phyloP scores from a whole-genome alignment of 371 early-diverging fungal genomes.

The Circinella minor region DNA sequence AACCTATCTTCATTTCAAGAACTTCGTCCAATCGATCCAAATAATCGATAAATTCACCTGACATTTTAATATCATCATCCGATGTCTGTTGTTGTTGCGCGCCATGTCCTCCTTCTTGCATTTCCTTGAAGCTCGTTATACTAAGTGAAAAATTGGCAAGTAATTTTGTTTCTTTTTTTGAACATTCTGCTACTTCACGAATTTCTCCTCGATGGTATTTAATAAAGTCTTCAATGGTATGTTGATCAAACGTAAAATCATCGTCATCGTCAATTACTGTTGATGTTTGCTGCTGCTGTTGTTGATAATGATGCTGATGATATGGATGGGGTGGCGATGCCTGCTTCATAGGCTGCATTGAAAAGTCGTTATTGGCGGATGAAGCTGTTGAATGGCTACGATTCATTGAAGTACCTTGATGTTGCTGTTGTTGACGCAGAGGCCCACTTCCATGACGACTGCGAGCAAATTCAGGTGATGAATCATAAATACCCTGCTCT shows the following conservation, averaged over 20 bases:
- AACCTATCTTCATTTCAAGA: slow-evolving; percentile 54
- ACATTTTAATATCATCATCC: slow-evolving; percentile 29
- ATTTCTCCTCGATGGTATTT: slow-evolving; percentile 79
- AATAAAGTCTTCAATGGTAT: slow-evolving; percentile 70
- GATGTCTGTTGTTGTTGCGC: slow-evolving; percentile 16
- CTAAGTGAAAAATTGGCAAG: slow-evolving; percentile 74
- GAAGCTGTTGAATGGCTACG: slow-evolving; percentile 25
- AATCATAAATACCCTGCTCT: slow-evolving; percentile 2
- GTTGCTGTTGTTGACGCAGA: slow-evolving; percentile 1
- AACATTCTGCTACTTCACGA: slow-evolving; percentile 74
- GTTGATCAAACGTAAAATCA: slow-evolving; percentile 24
- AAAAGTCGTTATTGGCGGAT: neutral
- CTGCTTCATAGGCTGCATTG: neutral
- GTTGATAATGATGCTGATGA: neutral
- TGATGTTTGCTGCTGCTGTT: neutral
- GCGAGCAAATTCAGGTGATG: slow-evolving; percentile 5
- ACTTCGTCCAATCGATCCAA: slow-evolving; percentile 55
- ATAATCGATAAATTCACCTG: slow-evolving; percentile 48
- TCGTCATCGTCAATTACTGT: slow-evolving; percentile 6
- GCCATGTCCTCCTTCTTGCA: slow-evolving; percentile 18
- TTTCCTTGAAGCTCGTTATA: slow-evolving; percentile 33
- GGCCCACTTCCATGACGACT: slow-evolving; percentile 16
- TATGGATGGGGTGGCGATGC: slow-evolving; percentile 11
- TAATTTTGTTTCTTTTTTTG: slow-evolving; percentile 80
- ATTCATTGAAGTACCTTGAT: slow-evolving; percentile 14